Conservation (phyloP, 192 early-diverging fungal genomes). For the Podila epicladia region DNA sequence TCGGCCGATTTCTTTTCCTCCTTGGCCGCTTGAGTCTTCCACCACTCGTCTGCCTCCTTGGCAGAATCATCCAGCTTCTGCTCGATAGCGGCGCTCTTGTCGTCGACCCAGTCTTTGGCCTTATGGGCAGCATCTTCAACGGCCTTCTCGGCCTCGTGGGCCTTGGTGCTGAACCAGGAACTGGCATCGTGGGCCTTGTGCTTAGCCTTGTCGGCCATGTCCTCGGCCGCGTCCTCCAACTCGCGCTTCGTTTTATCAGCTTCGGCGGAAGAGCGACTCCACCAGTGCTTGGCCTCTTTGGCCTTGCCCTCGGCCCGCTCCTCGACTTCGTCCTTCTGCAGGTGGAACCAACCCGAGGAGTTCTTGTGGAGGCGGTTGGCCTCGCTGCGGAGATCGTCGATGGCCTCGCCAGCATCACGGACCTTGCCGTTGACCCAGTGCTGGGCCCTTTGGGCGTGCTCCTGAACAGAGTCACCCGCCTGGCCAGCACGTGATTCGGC, state of each 20-base stretch:
- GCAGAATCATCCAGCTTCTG: slow-evolving; percentile 23
- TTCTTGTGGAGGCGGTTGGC: neutral
- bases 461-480: neutral
- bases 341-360: slow-evolving; percentile 12
- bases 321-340: neutral
- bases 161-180: slow-evolving; percentile 21
- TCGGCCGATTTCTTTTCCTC: neutral
- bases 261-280: too few relatives aligned
- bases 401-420: neutral
- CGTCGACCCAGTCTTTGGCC: slow-evolving; percentile 24
- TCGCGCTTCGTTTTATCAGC: too few relatives aligned
- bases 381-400: slow-evolving; percentile 6
- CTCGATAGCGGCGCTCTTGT: slow-evolving; percentile 4
- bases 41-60: slow-evolving; percentile 31
- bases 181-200: slow-evolving; percentile 28
- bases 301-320: neutral
- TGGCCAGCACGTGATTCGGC: slow-evolving; percentile 8
- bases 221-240: too few relatives aligned
- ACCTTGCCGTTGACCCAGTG: slow-evolving; percentile 4
- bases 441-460: neutral
- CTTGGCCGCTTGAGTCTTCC: slow-evolving; percentile 21
- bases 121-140: slow-evolving; percentile 25
- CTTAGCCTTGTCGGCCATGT: slow-evolving; percentile 3
- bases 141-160: slow-evolving; percentile 30
- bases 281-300: slow-evolving; percentile 14